These are phyloP conservation scores for Uncinocarpus reesii DNA, from an alignment of 2,329 filamentous ascomycete genomes.

Conservation along the genomic window DNA sequence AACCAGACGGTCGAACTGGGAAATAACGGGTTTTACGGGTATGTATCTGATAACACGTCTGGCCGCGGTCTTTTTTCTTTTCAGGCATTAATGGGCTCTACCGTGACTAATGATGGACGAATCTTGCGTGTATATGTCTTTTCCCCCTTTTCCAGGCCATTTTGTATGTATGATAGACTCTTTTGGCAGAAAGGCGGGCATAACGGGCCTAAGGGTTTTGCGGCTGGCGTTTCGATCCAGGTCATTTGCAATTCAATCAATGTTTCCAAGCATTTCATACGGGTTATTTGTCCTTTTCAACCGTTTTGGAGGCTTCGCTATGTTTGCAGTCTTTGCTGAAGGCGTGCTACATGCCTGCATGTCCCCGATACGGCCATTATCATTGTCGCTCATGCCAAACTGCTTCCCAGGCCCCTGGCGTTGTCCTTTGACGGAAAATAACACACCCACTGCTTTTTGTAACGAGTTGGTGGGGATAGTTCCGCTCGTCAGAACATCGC, in stretches of 20 bases:
- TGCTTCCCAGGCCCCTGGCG: no score
- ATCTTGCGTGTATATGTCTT: background rate
- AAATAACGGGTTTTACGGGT: constrained; percentile 26
- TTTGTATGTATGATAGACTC: constrained; percentile 4
- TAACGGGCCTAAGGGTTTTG: background rate
- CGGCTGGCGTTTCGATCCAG: background rate
- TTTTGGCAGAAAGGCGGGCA: background rate
- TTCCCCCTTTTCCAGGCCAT: background rate
- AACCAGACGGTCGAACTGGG: background rate
- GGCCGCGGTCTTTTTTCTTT: background rate
- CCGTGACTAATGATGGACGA: constrained; percentile 5
- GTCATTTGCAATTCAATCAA: background rate
- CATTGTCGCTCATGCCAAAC: no score
- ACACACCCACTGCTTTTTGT: background rate
- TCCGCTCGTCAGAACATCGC: background rate
- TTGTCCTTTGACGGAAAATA: background rate
- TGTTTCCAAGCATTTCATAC: constrained; percentile 6
- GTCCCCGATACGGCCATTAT: background rate
- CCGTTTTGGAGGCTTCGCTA: background rate
- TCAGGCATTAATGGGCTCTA: background rate
- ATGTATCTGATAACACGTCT: background rate
- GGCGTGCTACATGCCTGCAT: background rate
- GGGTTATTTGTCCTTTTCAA: constrained; percentile 7
- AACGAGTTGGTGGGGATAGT: background rate
- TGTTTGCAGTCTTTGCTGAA: background rate